Percentiles rank a stretch among this genome's conserved stretches.
phyloP scores from a whole-genome alignment of 208 protist genomes.

The Phytomonas sp. region DNA sequence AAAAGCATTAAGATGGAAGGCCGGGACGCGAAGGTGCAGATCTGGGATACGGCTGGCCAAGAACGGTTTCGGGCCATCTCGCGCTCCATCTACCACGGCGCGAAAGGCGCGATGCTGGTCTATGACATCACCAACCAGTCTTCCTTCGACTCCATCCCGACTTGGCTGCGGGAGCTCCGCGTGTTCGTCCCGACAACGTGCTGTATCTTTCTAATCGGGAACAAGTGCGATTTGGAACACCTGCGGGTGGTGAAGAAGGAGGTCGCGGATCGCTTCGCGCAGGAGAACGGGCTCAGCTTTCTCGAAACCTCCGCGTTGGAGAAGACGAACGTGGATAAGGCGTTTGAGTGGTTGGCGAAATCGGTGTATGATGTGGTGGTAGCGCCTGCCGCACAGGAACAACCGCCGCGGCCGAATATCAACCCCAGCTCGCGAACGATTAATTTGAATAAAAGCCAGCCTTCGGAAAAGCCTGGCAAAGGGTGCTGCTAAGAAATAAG shows the following conservation, averaged over 20 bases:
- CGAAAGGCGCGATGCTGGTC: constrained; percentile 97
- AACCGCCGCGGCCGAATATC: constrained; percentile 19
- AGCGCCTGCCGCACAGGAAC: constrained; percentile 36
- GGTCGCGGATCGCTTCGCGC: constrained; percentile 92
- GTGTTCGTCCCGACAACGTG: constrained; percentile 95
- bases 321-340: constrained; percentile 97
- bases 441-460: constrained; percentile 25
- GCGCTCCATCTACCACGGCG: constrained; percentile 94
- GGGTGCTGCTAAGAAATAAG: constrained; percentile 41
- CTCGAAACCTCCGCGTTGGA: constrained; percentile 98
- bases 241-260: constrained; percentile 92
- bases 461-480: constrained; percentile 24
- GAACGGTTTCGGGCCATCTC: constrained; percentile 99
- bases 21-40: constrained; percentile 97
- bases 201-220: constrained; percentile 98
- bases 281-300: constrained; percentile 94
- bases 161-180: constrained; percentile 97
- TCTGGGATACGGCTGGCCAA: constrained; percentile 99
- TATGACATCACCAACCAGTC: constrained; percentile 98
- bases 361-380: constrained; percentile 86
- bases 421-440: constrained; percentile 19
- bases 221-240: constrained; percentile 95
- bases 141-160: constrained; percentile 96
- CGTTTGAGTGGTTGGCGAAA: constrained; percentile 97
- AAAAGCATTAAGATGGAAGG: constrained; percentile 89